phyloP scores from a whole-genome alignment of 495 filamentous ascomycete genomes.

The Hypoxylon subgilvum region DNA sequence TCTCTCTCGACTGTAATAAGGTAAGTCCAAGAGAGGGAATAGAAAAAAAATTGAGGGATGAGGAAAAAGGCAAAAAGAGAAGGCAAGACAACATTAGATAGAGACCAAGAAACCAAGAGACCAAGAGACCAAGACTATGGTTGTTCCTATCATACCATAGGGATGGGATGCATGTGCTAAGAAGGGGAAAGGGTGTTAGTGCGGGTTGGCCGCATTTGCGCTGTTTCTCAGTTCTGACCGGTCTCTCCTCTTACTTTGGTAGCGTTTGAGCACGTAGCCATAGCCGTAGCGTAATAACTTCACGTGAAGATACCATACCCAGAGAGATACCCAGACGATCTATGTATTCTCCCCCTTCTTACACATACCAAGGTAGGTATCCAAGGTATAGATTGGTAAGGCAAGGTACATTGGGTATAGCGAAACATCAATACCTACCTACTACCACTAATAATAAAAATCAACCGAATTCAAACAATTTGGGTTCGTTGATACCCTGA shows the following conservation, averaged over 20 bases:
- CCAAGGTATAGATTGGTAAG: no score
- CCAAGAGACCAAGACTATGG: conserved; percentile 16
- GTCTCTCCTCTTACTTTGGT: neutral
- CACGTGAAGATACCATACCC: neutral
- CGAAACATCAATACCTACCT: no score
- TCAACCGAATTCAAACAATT: conserved; percentile 13
- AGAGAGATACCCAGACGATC: no score
- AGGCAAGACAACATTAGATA: no score
- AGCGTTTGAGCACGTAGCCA: neutral
- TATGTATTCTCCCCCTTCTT: no score
- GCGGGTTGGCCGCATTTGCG: conserved; percentile 26
- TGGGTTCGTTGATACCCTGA: conserved; percentile 29
- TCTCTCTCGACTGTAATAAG: neutral
- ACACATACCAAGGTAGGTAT: no score
- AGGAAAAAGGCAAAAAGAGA: conserved; percentile 35
- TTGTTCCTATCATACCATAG: conserved; percentile 26
- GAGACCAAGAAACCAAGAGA: conserved; percentile 13
- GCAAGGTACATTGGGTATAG: no score
- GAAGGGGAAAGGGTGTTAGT: conserved; percentile 32
- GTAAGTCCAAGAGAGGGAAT: conserved; percentile 7
- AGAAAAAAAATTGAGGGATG: conserved; percentile 31
- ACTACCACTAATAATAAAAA: neutral
- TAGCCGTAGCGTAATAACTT: neutral
- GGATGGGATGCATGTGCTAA: conserved; percentile 25
- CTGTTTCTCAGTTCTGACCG: neutral